These are phyloP conservation scores for Aspergillus awamori DNA, from an alignment of 2,329 filamentous ascomycete genomes.

Conservation along the genomic window DNA sequence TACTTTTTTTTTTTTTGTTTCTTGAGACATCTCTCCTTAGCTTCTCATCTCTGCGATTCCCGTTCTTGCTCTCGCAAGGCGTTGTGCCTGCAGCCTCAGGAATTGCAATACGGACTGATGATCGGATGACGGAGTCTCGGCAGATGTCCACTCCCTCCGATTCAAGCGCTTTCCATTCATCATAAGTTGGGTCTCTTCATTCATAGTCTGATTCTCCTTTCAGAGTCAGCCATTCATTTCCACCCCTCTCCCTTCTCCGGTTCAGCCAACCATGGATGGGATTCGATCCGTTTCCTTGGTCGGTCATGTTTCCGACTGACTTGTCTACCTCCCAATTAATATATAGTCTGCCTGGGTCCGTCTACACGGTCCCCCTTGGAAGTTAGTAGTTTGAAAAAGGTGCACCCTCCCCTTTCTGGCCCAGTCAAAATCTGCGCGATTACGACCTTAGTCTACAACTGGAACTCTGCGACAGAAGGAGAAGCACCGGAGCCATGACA, in stretches of 20 bases:
- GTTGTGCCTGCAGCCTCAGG: background rate
- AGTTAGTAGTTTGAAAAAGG: background rate
- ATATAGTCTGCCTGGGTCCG: background rate
- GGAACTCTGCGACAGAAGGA: background rate
- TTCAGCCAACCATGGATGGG: background rate
- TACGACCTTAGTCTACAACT: background rate
- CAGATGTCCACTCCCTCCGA: background rate
- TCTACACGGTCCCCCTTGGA: background rate
- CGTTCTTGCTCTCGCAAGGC: background rate
- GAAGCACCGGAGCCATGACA: background rate
- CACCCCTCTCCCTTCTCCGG: background rate
- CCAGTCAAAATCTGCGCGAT: background rate
- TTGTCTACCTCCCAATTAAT: background rate
- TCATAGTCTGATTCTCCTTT: too few relatives aligned
- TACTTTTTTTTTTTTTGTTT: background rate
- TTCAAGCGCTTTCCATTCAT: background rate
- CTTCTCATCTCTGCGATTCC: background rate
- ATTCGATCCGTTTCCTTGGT: background rate
- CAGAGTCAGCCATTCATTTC: background rate
- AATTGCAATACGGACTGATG: conserved; percentile 1
- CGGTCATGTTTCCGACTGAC: background rate
- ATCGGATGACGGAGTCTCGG: conserved; percentile 5
- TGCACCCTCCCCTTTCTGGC: background rate
- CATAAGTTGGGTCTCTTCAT: background rate
- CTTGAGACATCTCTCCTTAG: background rate